Base-by-base conservation (phyloP, 768 basidiomycete genomes). In the Paxillus involutus region DNA sequence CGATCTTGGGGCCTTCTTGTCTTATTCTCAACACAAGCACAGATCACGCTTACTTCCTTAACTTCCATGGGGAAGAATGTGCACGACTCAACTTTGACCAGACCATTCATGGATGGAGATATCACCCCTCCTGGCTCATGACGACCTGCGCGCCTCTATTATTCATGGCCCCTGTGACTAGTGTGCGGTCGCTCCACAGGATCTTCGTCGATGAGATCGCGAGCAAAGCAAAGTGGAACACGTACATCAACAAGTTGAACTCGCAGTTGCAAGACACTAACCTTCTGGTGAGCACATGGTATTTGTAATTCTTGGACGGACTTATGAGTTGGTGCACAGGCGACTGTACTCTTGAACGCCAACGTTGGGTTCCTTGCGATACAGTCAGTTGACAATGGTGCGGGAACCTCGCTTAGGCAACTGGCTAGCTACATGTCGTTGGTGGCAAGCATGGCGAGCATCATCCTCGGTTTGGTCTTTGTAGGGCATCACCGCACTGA, bases 131-230 rank as follows among this genome's bases (percentile, higher is more conserved):
- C 0, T 59, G 51, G 30, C 57, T 74, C 17, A 21, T 21, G 21
- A 21, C 21, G 21, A 3, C 21, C 21, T 21, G 21, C 21, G 21
- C 21, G 3, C 21, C 21, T 21, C 21, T 21, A 4, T 64, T 84
- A 6, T 85, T 85, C 64, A 76, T 70, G 44, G 70, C 75, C 5
- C 84, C 85, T 0, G 69, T 78, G 36, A 65, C 75, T 11, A 79
- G 82, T 53, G 63, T 81, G 12, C 67, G 65, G 14, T 59, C 70
- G 33, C 55, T 86, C 40, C 75, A 81, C 49, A 74, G 66, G 16
- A 75, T 81, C 42, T 84, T 73, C 67, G 73, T 80, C 1, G 84
- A 85, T 58, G 60, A 66, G 0, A 68, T 78, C 16, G 72, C 77
- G 47, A 73, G 73, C 52, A 63, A 66, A 26, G 62, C 65, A 12